A percentile compares a stretch with the other conserved stretches of the same genome.
Evolutionary conservation across 2,329 filamentous ascomycete species (phyloP).

Genomic region (Colletotrichum tofieldiae): DNA sequence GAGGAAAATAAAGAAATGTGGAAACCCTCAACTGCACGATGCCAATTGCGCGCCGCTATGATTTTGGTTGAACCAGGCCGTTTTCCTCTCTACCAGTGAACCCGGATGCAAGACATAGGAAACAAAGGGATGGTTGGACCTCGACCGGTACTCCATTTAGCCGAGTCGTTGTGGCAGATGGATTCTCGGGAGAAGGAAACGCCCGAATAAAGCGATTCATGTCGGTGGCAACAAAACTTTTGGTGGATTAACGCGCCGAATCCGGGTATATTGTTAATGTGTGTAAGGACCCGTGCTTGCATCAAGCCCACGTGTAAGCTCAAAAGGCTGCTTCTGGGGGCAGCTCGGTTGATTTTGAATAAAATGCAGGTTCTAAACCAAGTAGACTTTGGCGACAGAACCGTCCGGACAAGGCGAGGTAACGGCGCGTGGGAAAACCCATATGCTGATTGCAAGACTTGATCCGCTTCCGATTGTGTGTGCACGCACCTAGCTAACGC

Average conservation of each 20-base stretch:
- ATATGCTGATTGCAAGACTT: background rate
- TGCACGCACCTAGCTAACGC: background rate
- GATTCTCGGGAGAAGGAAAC: background rate
- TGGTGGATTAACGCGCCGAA: background rate
- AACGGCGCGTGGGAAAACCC: background rate
- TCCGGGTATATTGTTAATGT: background rate
- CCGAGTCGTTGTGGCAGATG: background rate
- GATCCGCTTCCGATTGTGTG: background rate
- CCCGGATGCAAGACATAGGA: background rate
- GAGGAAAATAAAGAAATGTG: background rate
- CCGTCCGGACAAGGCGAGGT: background rate
- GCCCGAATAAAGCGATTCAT: background rate
- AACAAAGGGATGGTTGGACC: background rate
- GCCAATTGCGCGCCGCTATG: background rate
- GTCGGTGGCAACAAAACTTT: background rate
- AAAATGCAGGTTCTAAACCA: no score
- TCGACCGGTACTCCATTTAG: background rate
- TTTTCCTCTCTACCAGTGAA: background rate
- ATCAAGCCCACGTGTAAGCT: background rate
- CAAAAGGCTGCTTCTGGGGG: background rate
- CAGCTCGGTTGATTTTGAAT: background rate
- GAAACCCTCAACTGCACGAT: background rate
- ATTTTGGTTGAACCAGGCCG: constrained; percentile 2
- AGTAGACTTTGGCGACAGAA: background rate
- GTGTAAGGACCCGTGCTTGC: background rate